These are phyloP conservation scores for Corynespora cassiicola DNA, from an alignment of 2,329 filamentous ascomycete species.

Conservation along the genomic window DNA sequence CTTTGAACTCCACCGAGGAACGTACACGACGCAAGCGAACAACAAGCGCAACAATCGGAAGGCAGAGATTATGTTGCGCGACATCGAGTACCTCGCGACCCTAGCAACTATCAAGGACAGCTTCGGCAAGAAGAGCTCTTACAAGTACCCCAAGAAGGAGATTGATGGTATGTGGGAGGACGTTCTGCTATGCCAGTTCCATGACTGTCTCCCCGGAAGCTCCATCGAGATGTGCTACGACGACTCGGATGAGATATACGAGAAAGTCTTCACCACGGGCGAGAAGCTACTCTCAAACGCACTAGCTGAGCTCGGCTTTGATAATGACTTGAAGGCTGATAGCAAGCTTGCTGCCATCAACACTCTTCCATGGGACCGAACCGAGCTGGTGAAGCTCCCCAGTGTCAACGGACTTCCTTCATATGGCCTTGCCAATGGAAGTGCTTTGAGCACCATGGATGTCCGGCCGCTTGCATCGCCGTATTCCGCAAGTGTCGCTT, in stretches of 20 bases:
- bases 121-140: conserved; percentile 55
- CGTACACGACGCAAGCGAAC: conserved; percentile 96
- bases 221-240: conserved; percentile 98
- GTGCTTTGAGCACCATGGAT: conserved; percentile 51
- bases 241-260: conserved; percentile 91
- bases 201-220: conserved; percentile 94
- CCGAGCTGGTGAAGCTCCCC: conserved; percentile 73
- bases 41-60: conserved; percentile 95
- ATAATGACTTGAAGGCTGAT: conserved; percentile 50
- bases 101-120: conserved; percentile 76
- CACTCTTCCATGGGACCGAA: conserved; percentile 84
- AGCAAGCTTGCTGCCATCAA: conserved; percentile 73
- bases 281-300: conserved; percentile 74
- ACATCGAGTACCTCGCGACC: conserved; percentile 87
- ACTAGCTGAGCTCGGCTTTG: conserved; percentile 70
- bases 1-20: conserved; percentile 95
- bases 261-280: conserved; percentile 79
- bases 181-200: conserved; percentile 92
- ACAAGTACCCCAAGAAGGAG: conserved; percentile 92
- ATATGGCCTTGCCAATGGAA: conserved; percentile 53
- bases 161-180: conserved; percentile 96
- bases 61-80: conserved; percentile 82
- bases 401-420: conserved; percentile 30
- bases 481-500: conserved; percentile 43
- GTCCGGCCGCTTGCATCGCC: conserved; percentile 32